A percentile compares a stretch with the other conserved stretches of the same genome.
These are phyloP conservation scores for Notholithocarpus densiflorus DNA, from an alignment of 306 rosid species.

Conservation along the genomic window DNA sequence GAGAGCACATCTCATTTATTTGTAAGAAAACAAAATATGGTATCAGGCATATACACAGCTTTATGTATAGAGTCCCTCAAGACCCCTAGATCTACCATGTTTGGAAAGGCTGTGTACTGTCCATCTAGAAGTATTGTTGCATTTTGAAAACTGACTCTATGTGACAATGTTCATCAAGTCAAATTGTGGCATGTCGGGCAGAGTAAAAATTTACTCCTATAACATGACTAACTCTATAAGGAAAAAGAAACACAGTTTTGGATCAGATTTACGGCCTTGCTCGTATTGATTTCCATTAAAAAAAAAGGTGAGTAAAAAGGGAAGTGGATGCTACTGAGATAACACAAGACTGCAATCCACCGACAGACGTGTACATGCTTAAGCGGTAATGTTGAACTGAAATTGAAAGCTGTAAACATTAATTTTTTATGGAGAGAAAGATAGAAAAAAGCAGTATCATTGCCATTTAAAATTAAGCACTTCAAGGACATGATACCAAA, in stretches of 20 bases:
- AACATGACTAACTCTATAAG: not conserved
- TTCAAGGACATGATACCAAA: not conserved
- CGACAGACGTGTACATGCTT: not conserved
- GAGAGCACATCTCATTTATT: constrained; percentile 16
- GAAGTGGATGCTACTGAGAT: not conserved
- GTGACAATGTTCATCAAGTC: not conserved
- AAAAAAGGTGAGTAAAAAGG: not conserved
- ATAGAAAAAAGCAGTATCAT: not conserved
- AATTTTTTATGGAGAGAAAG: not conserved
- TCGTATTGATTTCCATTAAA: not conserved
- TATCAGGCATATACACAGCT: not conserved
- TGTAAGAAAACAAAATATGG: constrained; percentile 9
- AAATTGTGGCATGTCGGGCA: not conserved
- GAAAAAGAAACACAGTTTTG: not conserved
- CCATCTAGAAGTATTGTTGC: not conserved
- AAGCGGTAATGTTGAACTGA: not conserved
- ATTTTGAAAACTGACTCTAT: not conserved
- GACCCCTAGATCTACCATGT: not conserved
- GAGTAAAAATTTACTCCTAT: not conserved
- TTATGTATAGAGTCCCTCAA: not conserved
- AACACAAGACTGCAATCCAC: not conserved
- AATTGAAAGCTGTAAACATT: not conserved
- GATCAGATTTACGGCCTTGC: not conserved
- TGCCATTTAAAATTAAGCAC: not conserved
- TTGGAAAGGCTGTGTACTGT: not conserved